Evolutionary conservation across 192 early-diverging fungal genomes (phyloP), one percentile per base, ranked within the genome.

Genomic region (Chytriomyces sp.): DNA sequence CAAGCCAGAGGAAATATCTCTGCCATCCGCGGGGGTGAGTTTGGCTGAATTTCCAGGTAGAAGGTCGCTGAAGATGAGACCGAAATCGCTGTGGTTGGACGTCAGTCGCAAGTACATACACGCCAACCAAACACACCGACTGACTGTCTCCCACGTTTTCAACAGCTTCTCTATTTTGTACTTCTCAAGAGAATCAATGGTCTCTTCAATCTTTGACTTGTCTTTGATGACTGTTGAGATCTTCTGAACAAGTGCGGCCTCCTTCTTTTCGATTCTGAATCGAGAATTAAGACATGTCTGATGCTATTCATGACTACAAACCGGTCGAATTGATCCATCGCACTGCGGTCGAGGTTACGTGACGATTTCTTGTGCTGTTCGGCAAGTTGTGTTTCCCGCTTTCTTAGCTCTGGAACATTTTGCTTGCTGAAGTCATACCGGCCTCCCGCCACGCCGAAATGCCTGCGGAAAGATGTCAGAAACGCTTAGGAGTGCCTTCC

Each of bases 291-390:
- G 58, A 34, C 49, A n/a, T 55, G 56, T 26, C 36, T n/a, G 22
- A 66, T 69, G 39, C 52, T n/a, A 26, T 44, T 33, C 22, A 65
- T 32, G 59, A 74, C 0, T n/a, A 66, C 80, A 66, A 80, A 93
- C 85, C 87, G 91, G 64, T 98, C 96, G 73, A 96, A 93, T 78
- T 91, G 95, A 53, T 92, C 92, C 93, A 98, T 93, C n/a, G 96
- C 98, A 28, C 92, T 91, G 6, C 86, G 90, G 70, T 99, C 96
- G 39, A 96, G 90, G 56, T 88, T 93, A 59, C 92, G 91, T 58
- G 90, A 88, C 83, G 98, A 84, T 22, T 80, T 83, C 5, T 93
- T 88, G 78, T 93, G 87, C 67, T 91, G 89, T 37, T 91, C 87
- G 39, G 89, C 85, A 31, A 96, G 75, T 71, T 93, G 92, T 62